Evolutionary conservation across 2,329 filamentous ascomycete species (phyloP).

Genomic region (Dactylella cylindrospora): DNA sequence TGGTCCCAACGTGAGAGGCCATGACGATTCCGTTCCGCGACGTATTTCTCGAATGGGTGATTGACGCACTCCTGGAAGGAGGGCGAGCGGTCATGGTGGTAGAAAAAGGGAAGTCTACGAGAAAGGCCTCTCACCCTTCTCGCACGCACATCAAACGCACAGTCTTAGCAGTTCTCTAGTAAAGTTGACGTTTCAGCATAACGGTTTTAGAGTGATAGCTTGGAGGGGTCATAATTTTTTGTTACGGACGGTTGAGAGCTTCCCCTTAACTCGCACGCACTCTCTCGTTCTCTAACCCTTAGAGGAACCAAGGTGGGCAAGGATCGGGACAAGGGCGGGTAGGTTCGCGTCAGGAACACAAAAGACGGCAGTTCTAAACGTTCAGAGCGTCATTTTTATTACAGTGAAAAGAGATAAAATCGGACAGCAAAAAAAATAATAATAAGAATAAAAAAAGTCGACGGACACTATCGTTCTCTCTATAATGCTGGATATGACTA

Average conservation of each 20-base stretch:
- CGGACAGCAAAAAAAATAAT: no score
- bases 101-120: constrained; percentile 29
- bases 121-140: constrained; percentile 9
- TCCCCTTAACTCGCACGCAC: constrained; percentile 9
- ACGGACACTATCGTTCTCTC: no score
- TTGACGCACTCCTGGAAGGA: constrained; percentile 42
- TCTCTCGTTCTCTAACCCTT: no score
- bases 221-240: constrained; percentile 23
- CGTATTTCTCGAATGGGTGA: constrained; percentile 42
- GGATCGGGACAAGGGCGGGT: constrained; percentile 13
- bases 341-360: constrained; percentile 33
- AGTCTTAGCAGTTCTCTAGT: constrained; percentile 16
- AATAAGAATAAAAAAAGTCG: no score
- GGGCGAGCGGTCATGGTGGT: constrained; percentile 33
- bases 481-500: no score
- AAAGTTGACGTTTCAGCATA: constrained; percentile 38
- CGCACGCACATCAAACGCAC: no score
- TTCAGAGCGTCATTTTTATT: no score
- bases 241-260: constrained; percentile 25
- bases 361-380: no score
- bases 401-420: no score
- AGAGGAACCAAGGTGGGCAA: constrained; percentile 19
- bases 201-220: constrained; percentile 22
- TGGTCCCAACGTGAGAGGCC: constrained; percentile 27
- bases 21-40: constrained; percentile 40